These are phyloP conservation scores for Orbilia blumenaviensis DNA, from an alignment of 2,329 filamentous ascomycete species.

Conservation along the genomic window DNA sequence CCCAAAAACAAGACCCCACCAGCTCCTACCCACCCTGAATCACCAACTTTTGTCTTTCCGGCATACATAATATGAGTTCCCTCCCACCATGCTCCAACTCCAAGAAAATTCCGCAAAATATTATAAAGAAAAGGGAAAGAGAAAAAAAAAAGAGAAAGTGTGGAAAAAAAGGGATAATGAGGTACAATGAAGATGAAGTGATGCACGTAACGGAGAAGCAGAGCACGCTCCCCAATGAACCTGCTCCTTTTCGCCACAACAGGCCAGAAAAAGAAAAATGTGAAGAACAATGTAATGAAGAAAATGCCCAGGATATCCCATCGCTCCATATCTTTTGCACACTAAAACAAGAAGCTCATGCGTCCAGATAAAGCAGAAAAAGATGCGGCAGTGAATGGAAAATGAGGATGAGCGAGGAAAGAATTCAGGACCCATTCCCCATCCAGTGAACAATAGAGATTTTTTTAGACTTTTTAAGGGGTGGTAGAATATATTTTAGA, in stretches of 20 bases:
- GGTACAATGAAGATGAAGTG: slow-evolving; percentile 20
- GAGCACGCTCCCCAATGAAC: slow-evolving; percentile 3
- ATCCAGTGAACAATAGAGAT: not conserved
- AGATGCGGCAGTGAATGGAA: slow-evolving; percentile 42
- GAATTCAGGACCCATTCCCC: not conserved
- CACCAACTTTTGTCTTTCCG: slow-evolving; percentile 54
- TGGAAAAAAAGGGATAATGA: not conserved
- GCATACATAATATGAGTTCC: slow-evolving; percentile 53
- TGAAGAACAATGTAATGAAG: slow-evolving; percentile 4
- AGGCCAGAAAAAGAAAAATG: slow-evolving; percentile 6
- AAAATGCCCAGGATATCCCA: slow-evolving; percentile 53
- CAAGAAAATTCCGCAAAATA: slow-evolving; percentile 32
- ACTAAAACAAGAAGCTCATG: slow-evolving; percentile 49
- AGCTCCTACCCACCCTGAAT: slow-evolving; percentile 40
- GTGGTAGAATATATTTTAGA: not conserved
- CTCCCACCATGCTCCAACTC: slow-evolving; percentile 54
- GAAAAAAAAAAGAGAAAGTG: not conserved
- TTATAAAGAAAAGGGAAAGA: slow-evolving; percentile 11
- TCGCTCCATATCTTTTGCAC: slow-evolving; percentile 54
- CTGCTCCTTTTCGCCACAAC: slow-evolving; percentile 19
- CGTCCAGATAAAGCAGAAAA: slow-evolving; percentile 52
- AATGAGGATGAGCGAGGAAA: slow-evolving; percentile 2
- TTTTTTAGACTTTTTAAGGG: slow-evolving; percentile 32
- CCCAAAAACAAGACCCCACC: slow-evolving; percentile 38
- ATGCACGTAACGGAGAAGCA: not conserved